These are phyloP conservation scores for Fusarium acutatum DNA, from an alignment of 2,329 filamentous ascomycete genomes.

Conservation along the genomic window DNA sequence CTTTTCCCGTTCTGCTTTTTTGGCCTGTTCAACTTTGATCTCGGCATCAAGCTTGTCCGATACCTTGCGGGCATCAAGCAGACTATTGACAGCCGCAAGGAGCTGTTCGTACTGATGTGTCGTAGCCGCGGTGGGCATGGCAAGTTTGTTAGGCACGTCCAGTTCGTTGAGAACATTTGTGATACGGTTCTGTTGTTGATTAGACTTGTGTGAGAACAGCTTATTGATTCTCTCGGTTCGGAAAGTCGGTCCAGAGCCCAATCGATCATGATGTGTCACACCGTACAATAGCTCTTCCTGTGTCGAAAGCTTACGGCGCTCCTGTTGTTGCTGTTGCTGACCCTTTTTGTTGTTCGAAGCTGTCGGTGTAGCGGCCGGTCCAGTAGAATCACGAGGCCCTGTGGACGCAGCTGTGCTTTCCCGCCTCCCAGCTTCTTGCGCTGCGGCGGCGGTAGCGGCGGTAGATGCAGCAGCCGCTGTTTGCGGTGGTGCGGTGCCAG, in stretches of 20 bases:
- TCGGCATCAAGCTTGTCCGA: conserved; percentile 80
- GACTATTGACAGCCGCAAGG: conserved; percentile 70
- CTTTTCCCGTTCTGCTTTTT: conserved; percentile 63
- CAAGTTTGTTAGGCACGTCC: conserved; percentile 73
- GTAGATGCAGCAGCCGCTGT: conserved; percentile 26
- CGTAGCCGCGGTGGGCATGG: conserved; percentile 78
- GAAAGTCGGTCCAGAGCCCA: conserved; percentile 88
- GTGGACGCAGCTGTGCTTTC: conserved; percentile 62
- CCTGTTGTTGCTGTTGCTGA: conserved; percentile 46
- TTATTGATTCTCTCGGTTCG: conserved; percentile 85
- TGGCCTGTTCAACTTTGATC: conserved; percentile 66
- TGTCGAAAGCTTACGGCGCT: conserved; percentile 75
- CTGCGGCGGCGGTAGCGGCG: conserved; percentile 35
- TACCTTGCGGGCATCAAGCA: conserved; percentile 79
- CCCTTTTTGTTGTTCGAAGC: conserved; percentile 61
- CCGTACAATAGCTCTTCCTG: conserved; percentile 84
- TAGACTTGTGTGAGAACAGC: conserved; percentile 78
- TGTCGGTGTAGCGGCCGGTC: conserved; percentile 46
- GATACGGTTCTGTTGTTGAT: conserved; percentile 79
- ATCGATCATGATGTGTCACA: conserved; percentile 83
- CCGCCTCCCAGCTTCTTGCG: conserved; percentile 54
- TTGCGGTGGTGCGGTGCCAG: conserved; percentile 48
- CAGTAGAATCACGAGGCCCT: conserved; percentile 47
- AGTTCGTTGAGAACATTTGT: conserved; percentile 76
- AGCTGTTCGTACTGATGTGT: conserved; percentile 76